Percentiles rank a stretch among this genome's conserved stretches.
Evolutionary conservation across 768 basidiomycete genomes (phyloP).

Genomic region (Leucosporidium scottii): DNA sequence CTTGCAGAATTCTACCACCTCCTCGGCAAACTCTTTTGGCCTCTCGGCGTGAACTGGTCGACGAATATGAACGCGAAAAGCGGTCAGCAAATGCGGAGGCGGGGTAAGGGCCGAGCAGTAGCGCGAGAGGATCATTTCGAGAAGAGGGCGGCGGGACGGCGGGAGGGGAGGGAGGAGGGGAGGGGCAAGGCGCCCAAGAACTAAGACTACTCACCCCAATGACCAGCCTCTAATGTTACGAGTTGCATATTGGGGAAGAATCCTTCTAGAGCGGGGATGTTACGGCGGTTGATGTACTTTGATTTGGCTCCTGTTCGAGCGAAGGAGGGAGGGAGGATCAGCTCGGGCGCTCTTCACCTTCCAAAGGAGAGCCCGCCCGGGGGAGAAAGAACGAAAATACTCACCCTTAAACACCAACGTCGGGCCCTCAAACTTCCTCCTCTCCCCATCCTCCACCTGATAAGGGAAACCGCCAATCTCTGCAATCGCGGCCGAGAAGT

Average conservation of each 20-base stretch:
- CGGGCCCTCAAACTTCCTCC: constrained; percentile 52
- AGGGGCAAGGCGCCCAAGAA: too few species aligned
- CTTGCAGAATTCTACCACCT: constrained; percentile 42
- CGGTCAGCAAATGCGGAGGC: too few species aligned
- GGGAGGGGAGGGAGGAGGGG: too few species aligned
- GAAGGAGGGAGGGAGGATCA: neutral
- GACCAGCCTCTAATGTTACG: constrained; percentile 63
- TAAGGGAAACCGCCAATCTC: constrained; percentile 77
- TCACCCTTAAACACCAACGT: constrained; percentile 70
- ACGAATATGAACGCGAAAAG: neutral
- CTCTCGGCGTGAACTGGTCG: constrained; percentile 74
- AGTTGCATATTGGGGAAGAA: constrained; percentile 69
- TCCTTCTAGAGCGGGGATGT: constrained; percentile 54
- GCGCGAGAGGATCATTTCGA: too few species aligned
- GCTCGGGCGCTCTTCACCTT: neutral
- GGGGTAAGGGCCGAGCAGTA: too few species aligned
- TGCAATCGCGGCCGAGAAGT: constrained; percentile 54
- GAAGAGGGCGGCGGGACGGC: too few species aligned
- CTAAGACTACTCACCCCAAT: constrained; percentile 63
- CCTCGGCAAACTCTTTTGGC: constrained; percentile 46
- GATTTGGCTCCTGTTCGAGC: constrained; percentile 16
- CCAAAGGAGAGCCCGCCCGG: neutral
- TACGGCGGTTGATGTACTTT: constrained; percentile 69
- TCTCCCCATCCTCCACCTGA: constrained; percentile 37
- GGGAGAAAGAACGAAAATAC: neutral